Evolutionary conservation across 2,329 filamentous ascomycete genomes (phyloP).

Genomic region (Colletotrichum echinochloae): DNA sequence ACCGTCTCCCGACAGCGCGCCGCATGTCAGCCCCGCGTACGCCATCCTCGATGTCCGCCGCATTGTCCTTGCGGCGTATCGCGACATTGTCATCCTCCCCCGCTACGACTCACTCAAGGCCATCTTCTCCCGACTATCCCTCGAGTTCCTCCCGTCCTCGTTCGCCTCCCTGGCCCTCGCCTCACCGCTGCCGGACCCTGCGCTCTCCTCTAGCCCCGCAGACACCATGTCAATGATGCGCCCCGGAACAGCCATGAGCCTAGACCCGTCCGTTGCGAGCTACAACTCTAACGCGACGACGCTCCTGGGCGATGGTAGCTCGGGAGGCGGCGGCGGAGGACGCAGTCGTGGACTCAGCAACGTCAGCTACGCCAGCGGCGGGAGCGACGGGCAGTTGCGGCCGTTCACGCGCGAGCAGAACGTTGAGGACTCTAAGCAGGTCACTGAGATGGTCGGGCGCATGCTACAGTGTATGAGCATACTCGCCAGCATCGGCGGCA

Average conservation of each 20-base stretch:
- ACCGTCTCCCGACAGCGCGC: constrained; percentile 48
- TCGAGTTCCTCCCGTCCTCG: constrained; percentile 77
- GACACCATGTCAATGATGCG: constrained; percentile 58
- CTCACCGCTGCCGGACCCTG: constrained; percentile 64
- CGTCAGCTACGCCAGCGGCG: constrained; percentile 74
- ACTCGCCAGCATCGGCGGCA: constrained; percentile 73
- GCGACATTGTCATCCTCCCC: constrained; percentile 88
- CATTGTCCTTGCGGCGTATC: constrained; percentile 87
- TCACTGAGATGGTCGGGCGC: constrained; percentile 93
- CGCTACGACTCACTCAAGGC: constrained; percentile 89
- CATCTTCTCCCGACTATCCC: constrained; percentile 88
- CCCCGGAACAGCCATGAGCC: constrained; percentile 79
- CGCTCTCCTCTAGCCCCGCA: constrained; percentile 63
- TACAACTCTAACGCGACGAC: constrained; percentile 85
- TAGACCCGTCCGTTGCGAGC: constrained; percentile 80
- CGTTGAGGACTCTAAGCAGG: constrained; percentile 77
- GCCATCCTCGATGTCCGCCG: constrained; percentile 84
- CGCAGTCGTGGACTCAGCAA: constrained; percentile 89
- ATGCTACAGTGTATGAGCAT: constrained; percentile 98
- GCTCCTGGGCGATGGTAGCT: constrained; percentile 76
- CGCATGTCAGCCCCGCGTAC: constrained; percentile 61
- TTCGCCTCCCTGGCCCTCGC: constrained; percentile 64
- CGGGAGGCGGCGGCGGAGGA: constrained; percentile 62
- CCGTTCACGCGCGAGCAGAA: constrained; percentile 71
- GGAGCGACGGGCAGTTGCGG: constrained; percentile 58